Evolutionary conservation across 352 stramenopile genomes (phyloP).

Genomic region (Pilasporangium apinafurcum): DNA sequence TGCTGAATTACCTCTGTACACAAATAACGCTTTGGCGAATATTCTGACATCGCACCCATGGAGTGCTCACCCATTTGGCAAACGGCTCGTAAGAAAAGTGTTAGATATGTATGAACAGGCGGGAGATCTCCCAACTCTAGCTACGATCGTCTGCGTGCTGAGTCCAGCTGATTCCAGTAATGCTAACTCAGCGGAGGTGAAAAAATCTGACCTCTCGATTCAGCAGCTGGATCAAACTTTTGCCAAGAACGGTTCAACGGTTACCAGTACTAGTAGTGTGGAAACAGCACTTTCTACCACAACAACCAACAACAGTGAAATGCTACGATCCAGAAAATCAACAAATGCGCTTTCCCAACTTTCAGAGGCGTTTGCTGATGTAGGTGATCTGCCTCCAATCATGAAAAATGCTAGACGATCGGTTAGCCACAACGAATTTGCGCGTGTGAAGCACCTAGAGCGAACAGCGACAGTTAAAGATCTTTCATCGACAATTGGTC

Average conservation of each 20-base stretch:
- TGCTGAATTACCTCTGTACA: constrained; percentile 45
- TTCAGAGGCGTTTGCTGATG: constrained; percentile 11
- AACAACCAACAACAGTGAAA: background rate
- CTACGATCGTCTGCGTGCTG: constrained; percentile 73
- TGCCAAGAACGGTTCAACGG: too few relatives aligned
- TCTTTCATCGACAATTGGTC: background rate
- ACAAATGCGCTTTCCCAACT: constrained; percentile 29
- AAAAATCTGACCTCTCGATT: too few relatives aligned
- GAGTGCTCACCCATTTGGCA: constrained; percentile 76
- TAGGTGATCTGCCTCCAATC: constrained; percentile 26
- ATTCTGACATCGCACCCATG: constrained; percentile 57
- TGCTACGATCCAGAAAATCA: constrained; percentile 15
- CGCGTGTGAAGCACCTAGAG: constrained; percentile 12
- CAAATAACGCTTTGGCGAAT: constrained; percentile 7
- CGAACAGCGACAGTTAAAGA: constrained; percentile 13
- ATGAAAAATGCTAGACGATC: constrained; percentile 50
- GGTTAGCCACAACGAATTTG: constrained; percentile 56
- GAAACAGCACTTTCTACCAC: too few relatives aligned
- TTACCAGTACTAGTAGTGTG: too few relatives aligned
- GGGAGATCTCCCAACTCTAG: constrained; percentile 67
- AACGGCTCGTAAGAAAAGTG: constrained; percentile 68
- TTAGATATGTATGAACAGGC: constrained; percentile 74
- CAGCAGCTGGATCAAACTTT: too few relatives aligned
- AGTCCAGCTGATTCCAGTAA: constrained; percentile 25
- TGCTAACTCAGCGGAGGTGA: constrained; percentile 5